These are phyloP conservation scores for Zostera marina DNA, from an alignment of 116 monocot genomes.

Conservation along the genomic window DNA sequence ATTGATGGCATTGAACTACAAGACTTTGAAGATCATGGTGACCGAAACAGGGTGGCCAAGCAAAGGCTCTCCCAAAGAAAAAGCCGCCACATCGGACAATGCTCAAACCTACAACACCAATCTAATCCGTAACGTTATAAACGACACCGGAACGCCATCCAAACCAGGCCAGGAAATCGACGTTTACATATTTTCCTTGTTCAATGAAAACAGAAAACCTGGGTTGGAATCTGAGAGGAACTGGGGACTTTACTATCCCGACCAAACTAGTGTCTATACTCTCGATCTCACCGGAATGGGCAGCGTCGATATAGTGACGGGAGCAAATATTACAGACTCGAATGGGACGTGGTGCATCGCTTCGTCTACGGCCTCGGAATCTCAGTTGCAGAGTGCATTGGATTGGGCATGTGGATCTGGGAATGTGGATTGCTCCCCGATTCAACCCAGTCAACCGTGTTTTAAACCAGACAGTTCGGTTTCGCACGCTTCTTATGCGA, in stretches of 20 bases:
- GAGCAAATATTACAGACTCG: conserved; percentile 54
- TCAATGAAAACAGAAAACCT: conserved; percentile 94
- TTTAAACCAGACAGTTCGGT: conserved; percentile 63
- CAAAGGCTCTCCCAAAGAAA: conserved; percentile 62
- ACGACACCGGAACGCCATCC: conserved; percentile 81
- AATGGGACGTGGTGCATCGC: conserved; percentile 90
- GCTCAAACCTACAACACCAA: conserved; percentile 90
- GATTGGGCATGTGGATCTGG: conserved; percentile 94
- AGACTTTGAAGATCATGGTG: conserved; percentile 77
- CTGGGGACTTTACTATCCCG: conserved; percentile 92
- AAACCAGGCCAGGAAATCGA: conserved; percentile 76
- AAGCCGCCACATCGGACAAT: conserved; percentile 70
- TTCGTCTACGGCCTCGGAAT: conserved; percentile 38
- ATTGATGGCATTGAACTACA: conserved; percentile 61
- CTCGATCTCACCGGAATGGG: conserved; percentile 75
- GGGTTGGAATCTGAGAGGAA: conserved; percentile 82
- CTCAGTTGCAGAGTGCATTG: conserved; percentile 58
- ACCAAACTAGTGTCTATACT: conserved; percentile 77
- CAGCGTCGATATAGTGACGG: conserved; percentile 53
- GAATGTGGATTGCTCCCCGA: conserved; percentile 83
- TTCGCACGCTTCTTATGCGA: conserved; percentile 76
- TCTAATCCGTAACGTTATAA: conserved; percentile 68
- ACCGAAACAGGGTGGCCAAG: conserved; percentile 91
- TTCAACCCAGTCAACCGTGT: conserved; percentile 92
- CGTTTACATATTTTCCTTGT: conserved; percentile 74